These are phyloP conservation scores for Diospyros kaki DNA, from an alignment of 148 eudicot genomes.

Conservation along the genomic window DNA sequence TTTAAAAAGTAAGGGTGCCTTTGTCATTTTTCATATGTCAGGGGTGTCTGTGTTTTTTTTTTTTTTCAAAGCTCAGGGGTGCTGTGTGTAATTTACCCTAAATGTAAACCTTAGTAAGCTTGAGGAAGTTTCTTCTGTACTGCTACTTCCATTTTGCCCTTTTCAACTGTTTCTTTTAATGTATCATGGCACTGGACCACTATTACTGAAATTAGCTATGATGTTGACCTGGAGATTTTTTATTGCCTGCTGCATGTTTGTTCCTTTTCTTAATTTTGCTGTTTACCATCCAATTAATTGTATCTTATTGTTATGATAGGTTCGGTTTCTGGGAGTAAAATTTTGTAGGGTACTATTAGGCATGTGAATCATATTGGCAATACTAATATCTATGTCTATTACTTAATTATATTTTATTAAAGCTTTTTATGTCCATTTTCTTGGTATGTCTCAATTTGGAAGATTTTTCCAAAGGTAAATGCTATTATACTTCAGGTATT, in stretches of 20 bases:
- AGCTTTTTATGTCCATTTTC: background rate
- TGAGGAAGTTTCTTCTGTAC: background rate
- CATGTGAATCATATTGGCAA: background rate
- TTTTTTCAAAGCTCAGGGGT: too few species aligned
- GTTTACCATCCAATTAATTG: background rate
- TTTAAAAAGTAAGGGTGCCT: too few species aligned
- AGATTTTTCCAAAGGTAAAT: constrained; percentile 9
- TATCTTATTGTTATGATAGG: background rate
- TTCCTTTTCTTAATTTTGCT: background rate
- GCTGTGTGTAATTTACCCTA: too few species aligned
- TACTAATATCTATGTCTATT: background rate
- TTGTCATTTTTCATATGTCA: too few species aligned
- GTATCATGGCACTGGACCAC: background rate
- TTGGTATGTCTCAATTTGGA: constrained; percentile 1
- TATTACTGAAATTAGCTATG: background rate
- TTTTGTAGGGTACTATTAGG: background rate
- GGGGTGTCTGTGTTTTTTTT: too few species aligned
- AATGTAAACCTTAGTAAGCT: background rate
- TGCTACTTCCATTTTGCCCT: background rate
- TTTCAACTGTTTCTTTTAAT: background rate
- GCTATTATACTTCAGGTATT: constrained; percentile 46
- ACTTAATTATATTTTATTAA: constrained; percentile 4
- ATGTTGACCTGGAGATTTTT: background rate
- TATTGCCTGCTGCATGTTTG: background rate
- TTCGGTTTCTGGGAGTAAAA: background rate